A percentile compares a stretch with the other conserved stretches of the same genome.
Conservation (phyloP, 306 rosid species). For the Echinosophora koreensis region DNA sequence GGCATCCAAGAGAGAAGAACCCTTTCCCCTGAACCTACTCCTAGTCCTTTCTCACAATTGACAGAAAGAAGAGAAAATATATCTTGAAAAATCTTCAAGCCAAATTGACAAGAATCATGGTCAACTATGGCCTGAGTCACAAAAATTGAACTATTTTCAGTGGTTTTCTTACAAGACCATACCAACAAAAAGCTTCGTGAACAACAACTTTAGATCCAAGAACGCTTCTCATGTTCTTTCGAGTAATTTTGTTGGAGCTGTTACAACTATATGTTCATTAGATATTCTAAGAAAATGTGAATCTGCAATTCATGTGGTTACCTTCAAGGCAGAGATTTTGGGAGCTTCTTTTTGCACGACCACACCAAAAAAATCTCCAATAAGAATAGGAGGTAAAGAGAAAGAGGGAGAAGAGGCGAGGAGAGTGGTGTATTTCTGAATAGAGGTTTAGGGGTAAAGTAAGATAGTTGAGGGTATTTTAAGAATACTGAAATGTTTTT, state of each 20-base stretch:
- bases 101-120: constrained; percentile 48
- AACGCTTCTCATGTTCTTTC: constrained; percentile 55
- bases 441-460: no score
- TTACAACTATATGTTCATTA: constrained; percentile 65
- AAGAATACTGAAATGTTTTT: no score
- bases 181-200: constrained; percentile 55
- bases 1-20: no score
- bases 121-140: constrained; percentile 51
- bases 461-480: no score
- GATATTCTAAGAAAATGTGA: constrained; percentile 69
- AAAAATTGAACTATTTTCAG: constrained; percentile 59
- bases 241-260: constrained; percentile 56
- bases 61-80: constrained; percentile 55
- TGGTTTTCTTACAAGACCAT: constrained; percentile 65
- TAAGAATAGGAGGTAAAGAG: no score
- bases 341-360: no score
- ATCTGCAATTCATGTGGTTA: constrained; percentile 62
- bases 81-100: constrained; percentile 52
- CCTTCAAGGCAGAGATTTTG: neutral
- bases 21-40: no score
- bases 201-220: constrained; percentile 46
- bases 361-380: no score
- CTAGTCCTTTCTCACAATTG: constrained; percentile 31
- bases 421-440: no score
- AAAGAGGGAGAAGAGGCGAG: no score